A percentile compares a stretch with the other conserved stretches of the same genome.
Conservation (phyloP, 2,329 filamentous ascomycete species). For the Botrytis byssoidea region DNA sequence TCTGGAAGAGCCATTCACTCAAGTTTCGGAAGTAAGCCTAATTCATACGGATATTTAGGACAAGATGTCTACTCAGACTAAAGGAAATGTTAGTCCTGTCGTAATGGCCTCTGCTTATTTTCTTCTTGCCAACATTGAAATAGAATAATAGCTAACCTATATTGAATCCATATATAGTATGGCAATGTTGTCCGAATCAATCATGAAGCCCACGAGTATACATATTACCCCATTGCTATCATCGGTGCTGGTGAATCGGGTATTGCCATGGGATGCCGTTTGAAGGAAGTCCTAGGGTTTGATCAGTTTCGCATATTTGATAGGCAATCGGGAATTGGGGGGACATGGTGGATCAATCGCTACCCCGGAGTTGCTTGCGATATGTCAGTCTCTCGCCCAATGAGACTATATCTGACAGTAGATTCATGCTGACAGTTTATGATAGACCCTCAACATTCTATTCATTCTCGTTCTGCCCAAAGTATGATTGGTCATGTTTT, state of each 20-base stretch:
- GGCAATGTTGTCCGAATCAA: constrained; percentile 42
- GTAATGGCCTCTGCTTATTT: neutral
- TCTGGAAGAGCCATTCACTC: neutral
- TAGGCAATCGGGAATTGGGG: constrained; percentile 53
- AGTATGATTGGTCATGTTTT: constrained; percentile 55
- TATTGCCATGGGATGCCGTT: constrained; percentile 56
- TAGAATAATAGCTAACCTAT: neutral
- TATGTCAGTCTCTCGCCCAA: constrained; percentile 40
- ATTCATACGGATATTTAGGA: neutral
- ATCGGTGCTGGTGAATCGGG: constrained; percentile 59
- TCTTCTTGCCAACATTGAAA: neutral
- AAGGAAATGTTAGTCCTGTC: neutral
- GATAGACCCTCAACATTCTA: constrained; percentile 56
- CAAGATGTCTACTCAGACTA: neutral
- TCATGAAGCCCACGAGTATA: constrained; percentile 42
- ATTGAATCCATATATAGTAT: constrained; percentile 26
- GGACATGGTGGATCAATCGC: constrained; percentile 56
- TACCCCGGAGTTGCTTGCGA: constrained; percentile 56
- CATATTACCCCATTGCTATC: constrained; percentile 47
- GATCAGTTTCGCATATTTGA: constrained; percentile 61
- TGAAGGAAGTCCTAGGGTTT: constrained; percentile 53
- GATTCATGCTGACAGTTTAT: neutral
- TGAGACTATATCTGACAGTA: neutral
- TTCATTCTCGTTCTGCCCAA: constrained; percentile 60
- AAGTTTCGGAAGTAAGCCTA: neutral